Evolutionary conservation across 768 basidiomycete genomes (phyloP), one percentile per base, ranked within the genome.

Genomic region (Leccinum rimulosum): DNA sequence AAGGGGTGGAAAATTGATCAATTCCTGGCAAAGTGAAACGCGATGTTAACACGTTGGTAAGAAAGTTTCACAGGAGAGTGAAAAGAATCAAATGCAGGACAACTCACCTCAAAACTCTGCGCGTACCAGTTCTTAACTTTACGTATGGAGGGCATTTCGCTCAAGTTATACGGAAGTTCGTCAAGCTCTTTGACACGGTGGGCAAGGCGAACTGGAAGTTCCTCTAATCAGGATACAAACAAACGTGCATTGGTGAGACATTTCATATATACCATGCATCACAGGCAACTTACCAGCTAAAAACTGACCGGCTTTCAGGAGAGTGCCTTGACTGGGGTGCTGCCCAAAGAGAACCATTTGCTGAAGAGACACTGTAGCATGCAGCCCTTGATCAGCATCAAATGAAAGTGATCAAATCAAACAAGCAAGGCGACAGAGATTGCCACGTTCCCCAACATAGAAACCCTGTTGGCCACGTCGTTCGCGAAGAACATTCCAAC

Each of bases 81-180:
- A 45, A 45, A 19, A 19, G 27, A 6, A 63, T 51, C 5, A 14
- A n/a, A 19, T 3, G 8, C 2, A 4, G 8, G 15, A 30, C n/a
- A 25, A 51, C 63, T 22, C 17, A 65, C 62, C 63, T 63, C 58
- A 48, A 63, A 63, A 53, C 62, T 63, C 22, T 63, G 62, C 17
- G 62, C 62, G 28, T 63, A 63, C 62, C 62, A 63, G 19, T 63
- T 65, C 59, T 63, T 63, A 6, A 63, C 62, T 61, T 63, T 63
- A 45, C 58, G 58, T 65, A 63, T 63, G 9, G 62, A 63, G 4
- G 51, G 50, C 62, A 61, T 65, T 30, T 65, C 62, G 8, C 62
- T 63, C 36, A 63, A 11, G 47, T 63, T 65, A 11, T 61, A 31
- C 11, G 62, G 62, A 36, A 63, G 63, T 15, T 63, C 63, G 17